phyloP scores from a whole-genome alignment of 2,329 filamentous ascomycete genomes.

The Nothomitra cinnamomea region DNA sequence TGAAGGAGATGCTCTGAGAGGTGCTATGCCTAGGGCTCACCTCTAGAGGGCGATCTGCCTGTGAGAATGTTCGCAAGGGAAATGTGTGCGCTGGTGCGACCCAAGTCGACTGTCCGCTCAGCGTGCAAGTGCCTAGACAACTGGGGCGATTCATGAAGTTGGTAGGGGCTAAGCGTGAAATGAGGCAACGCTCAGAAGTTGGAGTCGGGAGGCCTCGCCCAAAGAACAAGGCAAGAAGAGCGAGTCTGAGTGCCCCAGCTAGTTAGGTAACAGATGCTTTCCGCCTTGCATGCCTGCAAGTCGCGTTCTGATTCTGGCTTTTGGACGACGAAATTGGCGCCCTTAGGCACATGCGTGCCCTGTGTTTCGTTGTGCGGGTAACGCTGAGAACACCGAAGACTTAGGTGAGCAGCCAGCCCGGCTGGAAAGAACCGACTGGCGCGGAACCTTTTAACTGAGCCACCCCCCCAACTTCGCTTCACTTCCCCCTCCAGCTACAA shows the following conservation, averaged over 20 bases:
- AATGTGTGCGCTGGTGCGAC: too few relatives aligned
- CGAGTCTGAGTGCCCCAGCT: background rate
- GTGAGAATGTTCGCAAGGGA: too few relatives aligned
- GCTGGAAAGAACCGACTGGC: background rate
- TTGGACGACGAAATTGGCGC: background rate
- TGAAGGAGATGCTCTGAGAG: too few relatives aligned
- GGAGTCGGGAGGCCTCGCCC: background rate
- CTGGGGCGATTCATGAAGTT: background rate
- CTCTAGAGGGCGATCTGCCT: too few relatives aligned
- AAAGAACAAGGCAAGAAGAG: background rate
- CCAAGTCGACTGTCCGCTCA: too few relatives aligned
- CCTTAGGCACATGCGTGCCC: background rate
- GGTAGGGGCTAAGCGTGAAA: background rate
- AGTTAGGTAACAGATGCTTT: too few relatives aligned
- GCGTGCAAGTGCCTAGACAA: background rate
- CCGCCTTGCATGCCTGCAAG: too few relatives aligned
- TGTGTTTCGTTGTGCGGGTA: background rate
- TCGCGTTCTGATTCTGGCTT: background rate
- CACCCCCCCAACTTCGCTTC: constrained; percentile 1
- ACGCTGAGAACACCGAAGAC: background rate
- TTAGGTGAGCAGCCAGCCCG: background rate
- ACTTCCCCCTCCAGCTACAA: background rate
- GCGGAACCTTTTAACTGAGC: constrained; percentile 3
- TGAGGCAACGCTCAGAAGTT: background rate
- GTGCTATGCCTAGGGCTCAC: too few relatives aligned